Evolutionary conservation across 2,329 filamentous ascomycete genomes (phyloP).

Genomic region (Alternaria atra): DNA sequence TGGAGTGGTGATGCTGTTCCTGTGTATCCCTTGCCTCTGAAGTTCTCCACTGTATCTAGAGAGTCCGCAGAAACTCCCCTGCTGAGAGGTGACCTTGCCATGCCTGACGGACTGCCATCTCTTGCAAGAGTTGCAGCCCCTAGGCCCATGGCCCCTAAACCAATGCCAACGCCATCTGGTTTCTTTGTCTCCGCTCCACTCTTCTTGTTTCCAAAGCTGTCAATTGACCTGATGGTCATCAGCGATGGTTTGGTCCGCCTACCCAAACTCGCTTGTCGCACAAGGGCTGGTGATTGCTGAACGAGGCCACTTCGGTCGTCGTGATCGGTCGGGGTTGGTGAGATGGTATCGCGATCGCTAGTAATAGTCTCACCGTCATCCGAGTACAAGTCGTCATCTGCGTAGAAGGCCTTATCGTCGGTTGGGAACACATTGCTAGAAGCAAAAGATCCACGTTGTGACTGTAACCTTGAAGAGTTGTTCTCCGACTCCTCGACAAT

Average conservation of each 20-base stretch:
- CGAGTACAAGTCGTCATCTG: conserved; percentile 47
- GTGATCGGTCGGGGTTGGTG: conserved; percentile 40
- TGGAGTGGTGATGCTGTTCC: conserved; percentile 33
- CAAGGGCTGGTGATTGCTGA: conserved; percentile 37
- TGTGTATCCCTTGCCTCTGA: conserved; percentile 26
- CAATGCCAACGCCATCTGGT: conserved; percentile 18
- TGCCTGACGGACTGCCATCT: conserved; percentile 32
- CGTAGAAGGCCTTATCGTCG: conserved; percentile 52
- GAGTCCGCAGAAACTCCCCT: conserved; percentile 49
- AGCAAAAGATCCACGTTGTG: conserved; percentile 55
- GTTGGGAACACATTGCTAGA: conserved; percentile 61
- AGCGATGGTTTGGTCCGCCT: conserved; percentile 58
- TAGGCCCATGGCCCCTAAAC: conserved; percentile 34
- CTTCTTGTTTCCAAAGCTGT: conserved; percentile 43
- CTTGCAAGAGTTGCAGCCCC: conserved; percentile 37
- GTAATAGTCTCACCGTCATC: conserved; percentile 52
- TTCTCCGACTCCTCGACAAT: conserved; percentile 60
- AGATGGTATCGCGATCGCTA: conserved; percentile 42
- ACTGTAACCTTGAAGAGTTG: conserved; percentile 54
- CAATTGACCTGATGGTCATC: conserved; percentile 58
- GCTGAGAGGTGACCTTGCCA: conserved; percentile 36
- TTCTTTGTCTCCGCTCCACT: conserved; percentile 30
- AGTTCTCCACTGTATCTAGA: conserved; percentile 37
- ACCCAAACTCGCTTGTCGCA: conserved; percentile 59
- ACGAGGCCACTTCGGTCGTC: conserved; percentile 53